These are phyloP conservation scores for Saccharomyces hybrid DNA, from an alignment of 1,139 yeast genomes.

Conservation along the genomic window DNA sequence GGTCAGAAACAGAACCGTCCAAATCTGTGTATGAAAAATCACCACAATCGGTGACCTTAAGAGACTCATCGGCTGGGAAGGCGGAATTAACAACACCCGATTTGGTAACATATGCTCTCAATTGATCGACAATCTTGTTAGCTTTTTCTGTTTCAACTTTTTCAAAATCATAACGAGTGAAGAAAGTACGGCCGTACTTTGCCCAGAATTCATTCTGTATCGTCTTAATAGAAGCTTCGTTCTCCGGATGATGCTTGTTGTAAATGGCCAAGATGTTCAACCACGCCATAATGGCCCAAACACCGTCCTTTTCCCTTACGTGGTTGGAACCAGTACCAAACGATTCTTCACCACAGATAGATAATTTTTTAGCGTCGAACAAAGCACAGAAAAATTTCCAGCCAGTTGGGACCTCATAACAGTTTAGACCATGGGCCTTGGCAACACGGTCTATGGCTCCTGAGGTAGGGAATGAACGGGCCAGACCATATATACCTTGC, in stretches of 20 bases:
- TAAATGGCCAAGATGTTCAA: constrained; percentile 84
- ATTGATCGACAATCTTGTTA: constrained; percentile 50
- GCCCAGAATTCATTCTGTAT: constrained; percentile 86
- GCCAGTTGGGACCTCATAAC: constrained; percentile 97
- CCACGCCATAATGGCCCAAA: constrained; percentile 98
- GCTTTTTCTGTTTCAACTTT: constrained; percentile 75
- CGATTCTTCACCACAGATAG: constrained; percentile 97
- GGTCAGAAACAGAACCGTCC: constrained; percentile 84
- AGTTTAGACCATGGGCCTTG: constrained; percentile 58
- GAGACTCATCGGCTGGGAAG: constrained; percentile 37
- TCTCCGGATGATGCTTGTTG: constrained; percentile 47
- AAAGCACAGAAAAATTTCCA: constrained; percentile 97
- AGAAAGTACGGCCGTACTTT: constrained; percentile 93
- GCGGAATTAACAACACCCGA: constrained; percentile 40
- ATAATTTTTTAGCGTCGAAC: constrained; percentile 84
- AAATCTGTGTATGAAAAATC: constrained; percentile 90
- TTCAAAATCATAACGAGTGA: constrained; percentile 93
- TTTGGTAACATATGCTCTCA: constrained; percentile 42
- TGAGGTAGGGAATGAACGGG: constrained; percentile 98
- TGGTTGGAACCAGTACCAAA: constrained; percentile 98
- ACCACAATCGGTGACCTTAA: constrained; percentile 65
- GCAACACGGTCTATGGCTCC: constrained; percentile 94
- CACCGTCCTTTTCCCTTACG: constrained; percentile 94
- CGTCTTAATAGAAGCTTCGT: constrained; percentile 60
- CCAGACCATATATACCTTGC: constrained; percentile 84